Percentiles rank a stretch among this genome's conserved stretches.
phyloP scores from a whole-genome alignment of 2,329 filamentous ascomycete genomes.

The Talaromyces sp. region DNA sequence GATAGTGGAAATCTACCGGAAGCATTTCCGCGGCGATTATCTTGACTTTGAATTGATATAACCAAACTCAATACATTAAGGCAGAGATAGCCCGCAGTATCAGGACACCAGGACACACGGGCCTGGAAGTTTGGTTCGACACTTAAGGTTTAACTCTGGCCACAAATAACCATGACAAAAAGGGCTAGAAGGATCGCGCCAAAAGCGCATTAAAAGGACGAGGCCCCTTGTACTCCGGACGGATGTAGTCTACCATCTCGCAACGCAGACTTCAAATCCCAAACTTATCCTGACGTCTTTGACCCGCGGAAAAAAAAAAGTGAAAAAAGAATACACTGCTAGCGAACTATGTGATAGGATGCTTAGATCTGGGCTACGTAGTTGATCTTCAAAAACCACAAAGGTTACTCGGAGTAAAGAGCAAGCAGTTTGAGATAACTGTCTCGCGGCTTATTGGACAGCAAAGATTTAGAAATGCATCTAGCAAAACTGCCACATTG shows the following conservation, averaged over 20 bases:
- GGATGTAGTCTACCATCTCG: background rate
- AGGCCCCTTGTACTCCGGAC: background rate
- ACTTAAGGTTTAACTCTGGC: background rate
- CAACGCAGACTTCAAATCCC: no score
- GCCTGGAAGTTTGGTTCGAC: background rate
- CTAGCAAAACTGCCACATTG: background rate
- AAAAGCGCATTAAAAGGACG: background rate
- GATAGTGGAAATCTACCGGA: background rate
- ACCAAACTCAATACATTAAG: slow-evolving; percentile 3
- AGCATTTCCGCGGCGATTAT: slow-evolving; percentile 11
- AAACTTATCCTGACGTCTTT: no score
- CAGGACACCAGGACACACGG: background rate
- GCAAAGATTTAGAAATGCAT: background rate
- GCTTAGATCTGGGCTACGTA: background rate
- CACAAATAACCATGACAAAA: background rate
- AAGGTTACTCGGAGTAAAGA: background rate
- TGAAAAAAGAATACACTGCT: background rate
- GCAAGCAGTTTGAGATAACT: slow-evolving; percentile 12
- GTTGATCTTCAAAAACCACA: slow-evolving; percentile 7
- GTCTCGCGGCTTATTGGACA: slow-evolving; percentile 13
- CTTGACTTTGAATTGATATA: slow-evolving; percentile 3
- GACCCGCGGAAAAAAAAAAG: no score
- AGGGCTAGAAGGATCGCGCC: background rate
- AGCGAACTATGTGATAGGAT: background rate
- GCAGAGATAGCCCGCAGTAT: background rate